Conservation (phyloP, 1,284 basidiomycete genomes). For the Heterobasidion annosum region DNA sequence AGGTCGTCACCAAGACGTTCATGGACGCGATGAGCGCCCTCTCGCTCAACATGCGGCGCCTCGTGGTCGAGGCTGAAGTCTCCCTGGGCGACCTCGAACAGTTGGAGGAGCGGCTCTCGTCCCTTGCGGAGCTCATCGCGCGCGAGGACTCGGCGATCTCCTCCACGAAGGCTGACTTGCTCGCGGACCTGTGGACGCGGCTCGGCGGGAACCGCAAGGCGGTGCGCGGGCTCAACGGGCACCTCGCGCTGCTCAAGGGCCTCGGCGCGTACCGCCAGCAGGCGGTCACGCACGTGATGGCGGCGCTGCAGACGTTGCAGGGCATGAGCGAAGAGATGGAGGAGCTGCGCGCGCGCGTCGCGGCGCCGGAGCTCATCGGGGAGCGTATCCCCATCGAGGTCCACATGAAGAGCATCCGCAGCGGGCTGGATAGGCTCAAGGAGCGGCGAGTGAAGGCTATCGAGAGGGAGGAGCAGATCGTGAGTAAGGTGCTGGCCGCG, state of each 20-base stretch:
- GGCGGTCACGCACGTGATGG: conserved; percentile 53
- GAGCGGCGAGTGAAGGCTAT: conserved; percentile 39
- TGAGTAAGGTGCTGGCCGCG: conserved; percentile 19
- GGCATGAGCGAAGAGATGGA: conserved; percentile 64
- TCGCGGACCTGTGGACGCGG: conserved; percentile 57
- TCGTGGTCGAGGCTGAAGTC: conserved; percentile 54
- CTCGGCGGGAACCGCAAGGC: conserved; percentile 48
- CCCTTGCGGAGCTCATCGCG: conserved; percentile 45
- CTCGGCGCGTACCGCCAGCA: conserved; percentile 46
- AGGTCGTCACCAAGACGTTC: conserved; percentile 44
- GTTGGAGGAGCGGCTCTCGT: conserved; percentile 48
- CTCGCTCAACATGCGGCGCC: conserved; percentile 37
- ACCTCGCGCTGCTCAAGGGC: conserved; percentile 42
- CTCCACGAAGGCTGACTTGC: conserved; percentile 38
- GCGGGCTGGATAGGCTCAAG: conserved; percentile 53
- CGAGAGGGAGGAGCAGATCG: conserved; percentile 22
- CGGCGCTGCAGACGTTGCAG: conserved; percentile 49
- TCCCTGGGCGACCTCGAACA: conserved; percentile 43
- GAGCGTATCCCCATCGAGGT: conserved; percentile 55
- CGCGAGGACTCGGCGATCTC: conserved; percentile 44
- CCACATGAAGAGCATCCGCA: conserved; percentile 59
- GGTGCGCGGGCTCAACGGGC: conserved; percentile 36
- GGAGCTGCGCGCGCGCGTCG: conserved; percentile 57
- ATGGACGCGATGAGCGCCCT: conserved; percentile 51
- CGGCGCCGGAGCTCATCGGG: conserved; percentile 51